Evolutionary conservation across 352 stramenopile genomes (phyloP).

Genomic region (Poterioochromonas sp.): DNA sequence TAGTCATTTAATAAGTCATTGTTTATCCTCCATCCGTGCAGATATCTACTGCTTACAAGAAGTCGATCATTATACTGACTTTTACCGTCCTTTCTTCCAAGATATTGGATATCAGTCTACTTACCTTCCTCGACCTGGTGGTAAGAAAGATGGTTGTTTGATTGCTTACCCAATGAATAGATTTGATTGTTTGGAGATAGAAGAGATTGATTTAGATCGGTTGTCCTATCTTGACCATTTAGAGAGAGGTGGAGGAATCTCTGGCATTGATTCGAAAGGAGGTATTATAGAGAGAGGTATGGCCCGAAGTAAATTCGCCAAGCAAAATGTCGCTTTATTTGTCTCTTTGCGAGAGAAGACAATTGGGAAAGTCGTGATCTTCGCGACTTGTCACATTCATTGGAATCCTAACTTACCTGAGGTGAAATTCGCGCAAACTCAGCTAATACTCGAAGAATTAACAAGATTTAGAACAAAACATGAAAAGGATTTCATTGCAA

Average conservation of each 20-base stretch:
- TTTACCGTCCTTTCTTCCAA: not conserved
- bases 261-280: no score
- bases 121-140: not conserved
- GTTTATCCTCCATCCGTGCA: not conserved
- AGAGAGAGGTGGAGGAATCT: no score
- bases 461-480: not conserved
- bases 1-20: not conserved
- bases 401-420: constrained; percentile 28
- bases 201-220: not conserved
- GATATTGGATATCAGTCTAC: not conserved
- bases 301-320: constrained; percentile 2
- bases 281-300: no score
- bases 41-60: constrained; percentile 29
- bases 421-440: constrained; percentile 20
- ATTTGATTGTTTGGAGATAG: not conserved
- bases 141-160: constrained; percentile 19
- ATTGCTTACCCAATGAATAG: not conserved
- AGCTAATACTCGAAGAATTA: not conserved
- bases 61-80: constrained; percentile 23
- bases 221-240: not conserved
- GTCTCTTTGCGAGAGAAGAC: not conserved
- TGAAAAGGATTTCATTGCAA: not conserved
- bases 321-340: constrained; percentile 26
- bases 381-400: constrained; percentile 14
- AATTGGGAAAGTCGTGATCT: not conserved